Evolutionary conservation across 257 asterid species (phyloP).

Genomic region (Datura wrightii): DNA sequence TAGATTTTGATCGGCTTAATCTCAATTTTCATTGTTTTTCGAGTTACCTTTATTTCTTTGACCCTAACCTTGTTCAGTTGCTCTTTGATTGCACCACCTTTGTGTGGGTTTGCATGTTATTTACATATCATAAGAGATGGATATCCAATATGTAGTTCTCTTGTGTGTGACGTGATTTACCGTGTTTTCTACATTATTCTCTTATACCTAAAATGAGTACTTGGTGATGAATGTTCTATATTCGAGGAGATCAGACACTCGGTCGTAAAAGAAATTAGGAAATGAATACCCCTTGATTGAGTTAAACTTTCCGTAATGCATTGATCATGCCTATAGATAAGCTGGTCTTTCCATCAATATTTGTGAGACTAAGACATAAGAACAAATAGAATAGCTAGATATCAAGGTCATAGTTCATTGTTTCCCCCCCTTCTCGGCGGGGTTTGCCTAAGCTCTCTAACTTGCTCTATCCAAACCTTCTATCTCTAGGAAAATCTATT

Average conservation of each 20-base stretch:
- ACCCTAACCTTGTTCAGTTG: background rate
- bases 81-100: constrained; percentile 5
- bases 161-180: background rate
- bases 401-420: background rate
- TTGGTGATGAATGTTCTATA: background rate
- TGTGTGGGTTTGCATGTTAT: background rate
- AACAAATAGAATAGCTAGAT: background rate
- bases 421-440: background rate
- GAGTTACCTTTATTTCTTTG: constrained; percentile 17
- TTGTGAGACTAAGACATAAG: background rate
- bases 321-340: background rate
- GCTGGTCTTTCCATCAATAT: background rate
- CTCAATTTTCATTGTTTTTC: background rate
- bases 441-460: background rate
- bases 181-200: background rate
- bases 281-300: background rate
- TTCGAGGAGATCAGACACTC: background rate
- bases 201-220: background rate
- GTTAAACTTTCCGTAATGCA: background rate
- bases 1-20: background rate
- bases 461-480: background rate
- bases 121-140: background rate
- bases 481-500: background rate
- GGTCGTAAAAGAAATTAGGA: background rate
- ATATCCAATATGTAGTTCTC: background rate